Conservation (phyloP, 2,329 filamentous ascomycete genomes). For the Monilinia vaccinii-corymbosi region DNA sequence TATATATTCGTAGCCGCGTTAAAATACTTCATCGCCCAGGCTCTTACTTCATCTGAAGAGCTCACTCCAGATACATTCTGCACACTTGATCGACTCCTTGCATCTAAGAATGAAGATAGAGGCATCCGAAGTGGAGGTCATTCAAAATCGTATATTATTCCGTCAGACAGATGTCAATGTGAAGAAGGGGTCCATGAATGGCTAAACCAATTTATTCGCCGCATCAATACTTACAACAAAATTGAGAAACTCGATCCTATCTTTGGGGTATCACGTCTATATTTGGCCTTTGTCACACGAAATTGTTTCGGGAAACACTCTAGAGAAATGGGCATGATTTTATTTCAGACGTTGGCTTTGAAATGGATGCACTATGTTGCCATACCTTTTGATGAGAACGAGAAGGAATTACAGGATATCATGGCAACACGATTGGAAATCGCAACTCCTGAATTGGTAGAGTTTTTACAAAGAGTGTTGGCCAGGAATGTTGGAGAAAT, state of each 20-base stretch:
- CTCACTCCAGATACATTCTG: not conserved
- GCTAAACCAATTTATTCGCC: not conserved
- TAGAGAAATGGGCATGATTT: not conserved
- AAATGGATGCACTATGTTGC: not conserved
- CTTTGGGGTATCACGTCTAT: not conserved
- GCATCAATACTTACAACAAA: not conserved
- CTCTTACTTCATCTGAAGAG: not conserved
- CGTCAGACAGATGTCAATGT: not conserved
- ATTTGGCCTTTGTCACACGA: not conserved
- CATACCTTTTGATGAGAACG: not conserved
- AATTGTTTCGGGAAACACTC: not conserved
- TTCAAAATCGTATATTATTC: not conserved
- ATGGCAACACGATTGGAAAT: not conserved
- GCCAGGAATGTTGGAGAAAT: not conserved
- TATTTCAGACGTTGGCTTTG: not conserved
- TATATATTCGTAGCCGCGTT: not conserved
- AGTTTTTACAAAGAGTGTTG: not conserved
- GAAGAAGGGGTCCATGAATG: not conserved
- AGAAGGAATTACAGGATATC: not conserved
- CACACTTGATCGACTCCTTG: not conserved
- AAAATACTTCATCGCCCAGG: not conserved
- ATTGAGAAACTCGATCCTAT: not conserved
- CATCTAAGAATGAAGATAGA: not conserved
- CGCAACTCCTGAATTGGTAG: not conserved
- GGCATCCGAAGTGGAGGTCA: too few species aligned